Conservation (phyloP, 208 protist species). For the Vickermania spadyakhi region DNA sequence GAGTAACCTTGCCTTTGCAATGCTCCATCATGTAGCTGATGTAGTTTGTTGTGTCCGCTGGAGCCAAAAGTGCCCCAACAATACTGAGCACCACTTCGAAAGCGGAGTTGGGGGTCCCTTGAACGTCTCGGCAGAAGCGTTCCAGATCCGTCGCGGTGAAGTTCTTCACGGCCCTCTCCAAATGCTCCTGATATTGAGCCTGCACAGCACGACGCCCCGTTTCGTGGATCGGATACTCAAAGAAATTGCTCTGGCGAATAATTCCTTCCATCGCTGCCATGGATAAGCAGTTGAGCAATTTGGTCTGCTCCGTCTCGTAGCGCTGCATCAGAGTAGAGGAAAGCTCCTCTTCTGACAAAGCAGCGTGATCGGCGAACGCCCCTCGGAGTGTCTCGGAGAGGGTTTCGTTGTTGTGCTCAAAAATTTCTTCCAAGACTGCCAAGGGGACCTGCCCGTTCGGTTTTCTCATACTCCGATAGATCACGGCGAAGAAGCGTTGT, state of each 20-base stretch:
- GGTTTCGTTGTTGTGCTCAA: neutral
- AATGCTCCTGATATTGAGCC: slow-evolving; percentile 12
- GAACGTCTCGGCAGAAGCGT: slow-evolving; percentile 17
- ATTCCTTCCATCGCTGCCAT: slow-evolving; percentile 18
- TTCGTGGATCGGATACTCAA: neutral
- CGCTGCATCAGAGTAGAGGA: slow-evolving; percentile 1
- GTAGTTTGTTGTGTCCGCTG: slow-evolving; percentile 17
- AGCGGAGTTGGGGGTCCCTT: neutral
- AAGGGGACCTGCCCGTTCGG: slow-evolving; percentile 1
- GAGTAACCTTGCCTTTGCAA: slow-evolving; percentile 35
- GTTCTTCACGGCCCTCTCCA: slow-evolving; percentile 24
- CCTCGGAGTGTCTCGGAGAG: neutral
- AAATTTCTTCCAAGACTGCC: neutral
- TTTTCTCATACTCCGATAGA: slow-evolving; percentile 1
- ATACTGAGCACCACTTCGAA: slow-evolving; percentile 25
- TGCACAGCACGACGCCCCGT: slow-evolving; percentile 2
- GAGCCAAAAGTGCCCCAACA: slow-evolving; percentile 41
- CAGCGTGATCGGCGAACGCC: neutral
- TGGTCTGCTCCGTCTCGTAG: slow-evolving; percentile 9
- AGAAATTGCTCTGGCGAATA: slow-evolving; percentile 10
- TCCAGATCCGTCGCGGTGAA: slow-evolving; percentile 21
- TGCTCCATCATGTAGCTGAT: slow-evolving; percentile 36
- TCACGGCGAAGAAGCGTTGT: neutral
- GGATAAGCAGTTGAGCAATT: slow-evolving; percentile 4
- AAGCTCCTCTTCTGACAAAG: slow-evolving; percentile 1